Evolutionary conservation across 306 rosid species (phyloP).

Genomic region (Quercus dentata): DNA sequence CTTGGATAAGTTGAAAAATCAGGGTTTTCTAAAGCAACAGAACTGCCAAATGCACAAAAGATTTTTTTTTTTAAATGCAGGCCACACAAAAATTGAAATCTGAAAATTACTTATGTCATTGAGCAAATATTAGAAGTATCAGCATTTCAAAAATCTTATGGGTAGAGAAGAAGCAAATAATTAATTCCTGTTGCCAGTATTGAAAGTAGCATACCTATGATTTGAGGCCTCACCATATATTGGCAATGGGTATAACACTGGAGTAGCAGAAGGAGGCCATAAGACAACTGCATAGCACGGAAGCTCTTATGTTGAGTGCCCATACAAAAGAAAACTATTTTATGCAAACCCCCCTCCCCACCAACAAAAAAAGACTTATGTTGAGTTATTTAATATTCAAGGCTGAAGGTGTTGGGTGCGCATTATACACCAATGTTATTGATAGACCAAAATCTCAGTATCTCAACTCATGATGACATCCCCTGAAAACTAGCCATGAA

Average conservation of each 20-base stretch:
- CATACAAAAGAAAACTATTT: not conserved
- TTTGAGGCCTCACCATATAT: constrained; percentile 95
- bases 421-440: not conserved
- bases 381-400: not conserved
- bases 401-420: not conserved
- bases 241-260: constrained; percentile 76
- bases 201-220: constrained; percentile 62
- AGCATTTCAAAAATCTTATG: not conserved
- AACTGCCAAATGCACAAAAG: constrained; percentile 46
- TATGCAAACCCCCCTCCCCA: not conserved
- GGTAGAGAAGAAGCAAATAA: not conserved
- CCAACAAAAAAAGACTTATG: not conserved
- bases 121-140: not conserved
- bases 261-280: constrained; percentile 97
- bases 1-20: constrained; percentile 73
- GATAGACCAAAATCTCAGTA: not conserved
- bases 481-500: not conserved
- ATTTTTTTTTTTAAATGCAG: not conserved
- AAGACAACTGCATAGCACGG: constrained; percentile 57
- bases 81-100: not conserved
- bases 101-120: not conserved
- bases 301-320: constrained; percentile 9
- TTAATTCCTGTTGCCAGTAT: not conserved
- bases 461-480: not conserved
- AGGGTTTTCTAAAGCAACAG: constrained; percentile 68